Conservation (phyloP, 352 stramenopile genomes). For the Peronospora destructor region DNA sequence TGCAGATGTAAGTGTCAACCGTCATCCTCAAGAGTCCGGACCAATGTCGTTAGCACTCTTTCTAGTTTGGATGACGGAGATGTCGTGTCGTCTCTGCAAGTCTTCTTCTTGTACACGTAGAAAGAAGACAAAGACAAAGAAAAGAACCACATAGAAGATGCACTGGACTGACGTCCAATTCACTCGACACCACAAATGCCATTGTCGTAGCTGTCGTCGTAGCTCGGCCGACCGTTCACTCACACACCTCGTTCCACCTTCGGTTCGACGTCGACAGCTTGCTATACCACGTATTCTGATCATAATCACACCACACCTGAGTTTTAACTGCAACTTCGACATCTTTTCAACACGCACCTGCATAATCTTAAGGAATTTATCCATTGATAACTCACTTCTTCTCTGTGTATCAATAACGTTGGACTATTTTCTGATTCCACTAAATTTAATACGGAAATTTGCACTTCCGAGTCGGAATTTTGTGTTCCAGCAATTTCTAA, state of each 20-base stretch:
- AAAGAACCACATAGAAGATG: conserved; percentile 55
- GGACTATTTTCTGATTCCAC: conserved; percentile 2
- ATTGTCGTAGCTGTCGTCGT: conserved; percentile 23
- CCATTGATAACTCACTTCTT: conserved; percentile 10
- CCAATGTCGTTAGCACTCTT: too few relatives aligned
- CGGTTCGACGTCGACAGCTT: conserved; percentile 7
- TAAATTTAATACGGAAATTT: conserved; percentile 4
- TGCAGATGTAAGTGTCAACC: too few relatives aligned
- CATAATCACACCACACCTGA: neutral
- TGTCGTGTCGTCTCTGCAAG: conserved; percentile 23
- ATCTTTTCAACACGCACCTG: conserved; percentile 5
- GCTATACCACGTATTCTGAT: conserved; percentile 6
- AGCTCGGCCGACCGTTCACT: conserved; percentile 5
- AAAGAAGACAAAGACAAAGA: conserved; percentile 56
- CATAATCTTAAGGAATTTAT: conserved; percentile 4
- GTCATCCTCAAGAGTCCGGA: too few relatives aligned
- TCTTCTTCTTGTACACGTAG: conserved; percentile 55
- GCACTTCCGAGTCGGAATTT: conserved; percentile 10
- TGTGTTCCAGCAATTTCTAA: conserved; percentile 1
- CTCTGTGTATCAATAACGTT: conserved; percentile 4
- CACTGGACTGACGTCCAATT: conserved; percentile 51
- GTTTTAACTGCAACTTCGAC: neutral
- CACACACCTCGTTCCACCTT: neutral
- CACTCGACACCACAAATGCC: conserved; percentile 46
- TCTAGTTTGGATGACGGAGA: conserved; percentile 17